Evolutionary conservation across 1,139 yeast genomes (phyloP), one percentile per base, ranked within the genome.

Genomic region (Candida dubliniensis): DNA sequence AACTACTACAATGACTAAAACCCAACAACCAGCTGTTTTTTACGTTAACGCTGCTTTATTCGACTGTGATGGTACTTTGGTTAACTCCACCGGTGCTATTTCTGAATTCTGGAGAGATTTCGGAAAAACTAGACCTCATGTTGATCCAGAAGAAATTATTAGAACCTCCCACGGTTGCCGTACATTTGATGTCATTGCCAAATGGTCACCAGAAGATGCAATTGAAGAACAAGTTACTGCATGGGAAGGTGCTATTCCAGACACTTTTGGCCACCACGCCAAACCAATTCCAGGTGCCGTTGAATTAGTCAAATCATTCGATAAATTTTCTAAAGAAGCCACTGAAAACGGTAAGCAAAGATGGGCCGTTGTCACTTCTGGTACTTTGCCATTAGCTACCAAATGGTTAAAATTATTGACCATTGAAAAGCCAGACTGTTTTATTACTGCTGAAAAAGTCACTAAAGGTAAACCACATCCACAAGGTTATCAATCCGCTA

Each of bases 301-400:
- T 37, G 81, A 80, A 53, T 71, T 86, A 52, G 81, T 84, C 50
- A 74, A 79, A 57, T 67, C 77, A 11, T 74, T 85, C 47, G 78
- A 74, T 54, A 54, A 68, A 38, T 61, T 56, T 46, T 72, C 78
- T 42, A 70, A 53, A 54, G 56, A 58, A 41, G 44, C 61, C 66
- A 80, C 75, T 59, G 76, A 63, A 49, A 64, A 64, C 60, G 69
- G 70, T 49, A 49, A 65, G 54, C 79, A 74, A 60, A 71, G 79
- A 63, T 85, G 91, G 90, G 91, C 90, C 48, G 86, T 87, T 59
- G 95, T 87, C 49, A 87, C 96, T 31, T 82, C 90, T 35, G 96
- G 95, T 54, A 84, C 93, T 47, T 72, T 76, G 54, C 84, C 81
- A 36, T 76, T 87, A 71, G 95, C 95, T 43, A 72, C 82, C 52